A percentile compares a stretch with the other conserved stretches of the same genome.
Evolutionary conservation across 2,329 filamentous ascomycete genomes (phyloP).

Genomic region (Leptographium galeiforme): DNA sequence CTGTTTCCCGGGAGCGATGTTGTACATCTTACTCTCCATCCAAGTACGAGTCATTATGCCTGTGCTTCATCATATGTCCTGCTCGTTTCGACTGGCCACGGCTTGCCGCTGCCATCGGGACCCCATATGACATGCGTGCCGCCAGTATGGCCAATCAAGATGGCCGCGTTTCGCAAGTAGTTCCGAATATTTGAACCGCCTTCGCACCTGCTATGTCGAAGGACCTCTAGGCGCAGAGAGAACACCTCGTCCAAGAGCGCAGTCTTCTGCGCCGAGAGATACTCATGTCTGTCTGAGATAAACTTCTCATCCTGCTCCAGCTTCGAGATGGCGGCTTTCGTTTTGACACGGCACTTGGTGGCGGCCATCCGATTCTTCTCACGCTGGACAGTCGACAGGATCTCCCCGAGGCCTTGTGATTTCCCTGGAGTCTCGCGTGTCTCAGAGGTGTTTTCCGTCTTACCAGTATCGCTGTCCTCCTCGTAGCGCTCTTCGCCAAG

Average conservation of each 20-base stretch:
- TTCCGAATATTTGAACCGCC: slow-evolving; percentile 14
- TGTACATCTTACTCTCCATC: too few relatives aligned
- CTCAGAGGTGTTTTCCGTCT: not conserved
- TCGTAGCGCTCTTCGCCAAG: not conserved
- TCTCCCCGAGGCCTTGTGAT: not conserved
- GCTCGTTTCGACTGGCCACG: not conserved
- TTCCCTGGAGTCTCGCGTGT: not conserved
- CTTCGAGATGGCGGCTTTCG: slow-evolving; percentile 14
- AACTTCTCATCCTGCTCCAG: slow-evolving; percentile 14
- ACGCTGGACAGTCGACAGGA: slow-evolving; percentile 4
- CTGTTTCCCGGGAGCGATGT: too few relatives aligned
- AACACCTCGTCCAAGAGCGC: slow-evolving; percentile 17
- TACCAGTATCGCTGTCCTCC: not conserved
- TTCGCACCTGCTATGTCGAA: slow-evolving; percentile 16
- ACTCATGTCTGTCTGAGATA: slow-evolving; percentile 7
- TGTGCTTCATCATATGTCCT: not conserved
- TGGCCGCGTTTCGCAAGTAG: slow-evolving; percentile 15
- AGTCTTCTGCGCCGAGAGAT: slow-evolving; percentile 11
- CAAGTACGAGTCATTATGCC: too few relatives aligned
- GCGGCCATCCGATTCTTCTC: slow-evolving; percentile 18
- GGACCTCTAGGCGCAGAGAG: slow-evolving; percentile 17
- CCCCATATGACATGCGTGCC: slow-evolving; percentile 8
- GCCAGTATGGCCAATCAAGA: slow-evolving; percentile 7
- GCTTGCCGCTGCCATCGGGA: slow-evolving; percentile 4
- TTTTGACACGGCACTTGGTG: slow-evolving; percentile 18